Conservation (phyloP, 805 yeast species). For the Ogataea salicorniae region DNA sequence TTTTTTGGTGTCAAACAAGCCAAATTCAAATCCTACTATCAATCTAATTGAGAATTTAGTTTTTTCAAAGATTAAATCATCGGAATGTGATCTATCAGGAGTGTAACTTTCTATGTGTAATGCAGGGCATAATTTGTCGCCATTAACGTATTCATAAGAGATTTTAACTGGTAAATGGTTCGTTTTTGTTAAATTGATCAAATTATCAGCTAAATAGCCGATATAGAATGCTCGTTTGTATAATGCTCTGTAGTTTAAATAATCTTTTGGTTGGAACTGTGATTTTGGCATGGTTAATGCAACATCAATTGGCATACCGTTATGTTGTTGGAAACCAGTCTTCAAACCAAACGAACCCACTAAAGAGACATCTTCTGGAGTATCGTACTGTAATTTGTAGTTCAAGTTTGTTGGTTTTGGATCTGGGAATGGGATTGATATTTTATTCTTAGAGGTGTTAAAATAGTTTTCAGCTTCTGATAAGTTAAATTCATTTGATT, state of each 20-base stretch:
- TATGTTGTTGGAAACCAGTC: slow-evolving; percentile 62
- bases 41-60: slow-evolving; percentile 70
- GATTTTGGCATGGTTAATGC: slow-evolving; percentile 74
- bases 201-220: slow-evolving; percentile 67
- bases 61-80: slow-evolving; percentile 52
- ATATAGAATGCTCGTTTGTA: slow-evolving; percentile 87
- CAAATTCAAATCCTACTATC: slow-evolving; percentile 67
- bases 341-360: slow-evolving; percentile 89
- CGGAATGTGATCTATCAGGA: slow-evolving; percentile 37
- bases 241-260: slow-evolving; percentile 80
- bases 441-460: slow-evolving; percentile 37
- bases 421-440: slow-evolving; percentile 80
- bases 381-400: slow-evolving; percentile 61
- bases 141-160: slow-evolving; percentile 64
- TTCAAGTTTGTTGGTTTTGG: slow-evolving; percentile 72
- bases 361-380: slow-evolving; percentile 72
- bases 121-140: slow-evolving; percentile 72
- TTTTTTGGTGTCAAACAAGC: slow-evolving; percentile 68
- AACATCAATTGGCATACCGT: slow-evolving; percentile 69
- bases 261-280: slow-evolving; percentile 81
- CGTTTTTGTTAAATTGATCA: slow-evolving; percentile 48
- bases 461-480: slow-evolving; percentile 56
- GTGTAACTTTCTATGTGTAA: slow-evolving; percentile 55
- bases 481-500: slow-evolving; percentile 44
- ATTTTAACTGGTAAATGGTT: slow-evolving; percentile 56